Evolutionary conservation across 805 yeast species (phyloP), one percentile per base, ranked within the genome.

Genomic region (Candida pseudofarinosa): DNA sequence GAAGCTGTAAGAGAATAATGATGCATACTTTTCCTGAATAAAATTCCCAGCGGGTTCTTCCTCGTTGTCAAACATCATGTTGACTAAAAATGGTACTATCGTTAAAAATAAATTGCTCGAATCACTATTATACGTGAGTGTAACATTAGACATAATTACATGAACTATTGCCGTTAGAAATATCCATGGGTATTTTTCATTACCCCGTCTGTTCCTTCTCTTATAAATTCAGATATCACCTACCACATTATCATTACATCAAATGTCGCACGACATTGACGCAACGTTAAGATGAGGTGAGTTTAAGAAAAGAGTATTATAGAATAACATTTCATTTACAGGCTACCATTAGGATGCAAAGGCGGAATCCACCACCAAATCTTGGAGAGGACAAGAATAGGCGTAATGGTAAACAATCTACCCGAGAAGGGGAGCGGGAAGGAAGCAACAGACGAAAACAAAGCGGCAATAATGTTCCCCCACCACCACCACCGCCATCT

Each of bases 401-500:
- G 10, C 10, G 10, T 10, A 23, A 10, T 7, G 28, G 28, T 23
- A 23, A 23, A 23, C 6, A 7, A 23, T 23, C 28, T 6, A 10
- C 28, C 10, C 28, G 6, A 10, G 10, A 23, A 7, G 10, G 10
- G 10, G 28, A 23, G 10, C 28, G 6, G 28, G 10, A 23, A 7
- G 10, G 10, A 23, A 10, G 10, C 6, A 23, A 23, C 10, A 23
- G 10, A 23, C 10, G 10, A 23, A 23, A 23, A 10, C 34, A 31
- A 35, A 44, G 49, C 55, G 54, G 54, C 23, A 45, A 51, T 15
- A 48, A 51, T 35, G 39, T 55, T 35, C 57, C 58, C 5, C 63
- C 64, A 4, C 64, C 66, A 2, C 73, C 73, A 20, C 71, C 72
- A 1, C 69, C 70, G 2, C 63, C 71, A 34, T 12, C 45, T n/a